Base-by-base conservation (phyloP, 1,284 basidiomycete species). In the Apiotrichum brassicae region DNA sequence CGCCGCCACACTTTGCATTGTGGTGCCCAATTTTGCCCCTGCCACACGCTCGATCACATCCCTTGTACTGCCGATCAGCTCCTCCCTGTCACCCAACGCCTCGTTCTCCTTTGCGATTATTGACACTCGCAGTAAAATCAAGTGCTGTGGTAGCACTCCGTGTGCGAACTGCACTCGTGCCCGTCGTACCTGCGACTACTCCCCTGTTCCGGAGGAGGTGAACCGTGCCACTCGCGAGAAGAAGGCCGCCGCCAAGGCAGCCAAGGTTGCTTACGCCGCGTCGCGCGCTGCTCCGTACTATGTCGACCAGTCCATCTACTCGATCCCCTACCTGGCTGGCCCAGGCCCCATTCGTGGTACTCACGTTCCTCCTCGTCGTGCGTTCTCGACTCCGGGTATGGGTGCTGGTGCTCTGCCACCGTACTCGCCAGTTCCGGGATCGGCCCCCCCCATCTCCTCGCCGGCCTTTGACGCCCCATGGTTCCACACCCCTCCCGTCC, bases 101-200 rank as follows among this genome's bases (percentile, higher is more conserved):
- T 30, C 33, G 13, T 7, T 34, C 7, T 11, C 16, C 33, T 6
- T 34, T 34, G 9, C 33, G n/a, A 16, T 34, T 7, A 28, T 50
- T 54, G 49, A 55, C 45, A 4, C 20, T 19, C 3, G 43, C 35
- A 73, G 72, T 35, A 74, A 74, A 53, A 74, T 74, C 46, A 60
- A 68, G 55, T 74, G 72, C 60, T 68, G 68, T 37, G 72, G 72
- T 26, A 63, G 60, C 14, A 36, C 60, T 13, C 68, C 70, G 11
- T 74, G 72, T 44, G 54, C 65, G 30, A 73, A 73, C 62, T 74
- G 72, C 58, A 59, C 60, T 8, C 66, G 70, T 14, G 63, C 69
- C 6, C 61, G 65, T 35, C 65, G 68, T 23, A 51, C 55, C 2
- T 74, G 72, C 56, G 68, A 67, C 32, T 72, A 73, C 53, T 62